Percentiles rank a stretch among this genome's conserved stretches.
Conservation (phyloP, 202 grass and related monocot species). For the Zizania palustris region DNA sequence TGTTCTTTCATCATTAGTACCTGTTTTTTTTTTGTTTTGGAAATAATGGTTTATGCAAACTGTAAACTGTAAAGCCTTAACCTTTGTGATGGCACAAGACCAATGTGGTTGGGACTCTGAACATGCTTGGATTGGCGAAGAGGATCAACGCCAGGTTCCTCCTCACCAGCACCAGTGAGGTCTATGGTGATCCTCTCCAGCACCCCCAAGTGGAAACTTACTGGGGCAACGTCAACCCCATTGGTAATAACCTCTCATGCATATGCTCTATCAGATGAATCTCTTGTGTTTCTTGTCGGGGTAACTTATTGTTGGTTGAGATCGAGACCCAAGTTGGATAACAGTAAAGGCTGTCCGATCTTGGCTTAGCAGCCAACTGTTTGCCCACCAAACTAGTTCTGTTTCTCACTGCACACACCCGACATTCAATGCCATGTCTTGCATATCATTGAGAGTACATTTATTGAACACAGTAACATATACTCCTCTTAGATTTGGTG, state of each 20-base stretch:
- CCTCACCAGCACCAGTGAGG: conserved; percentile 86
- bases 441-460: conserved; percentile 18
- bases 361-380: neutral
- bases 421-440: conserved; percentile 28
- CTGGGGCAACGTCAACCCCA: conserved; percentile 94
- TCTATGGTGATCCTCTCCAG: conserved; percentile 85
- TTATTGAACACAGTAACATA: conserved; percentile 7
- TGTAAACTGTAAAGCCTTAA: conserved; percentile 54
- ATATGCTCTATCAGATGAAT: neutral
- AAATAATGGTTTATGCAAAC: conserved; percentile 6
- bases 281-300: neutral
- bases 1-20: conserved; percentile 15
- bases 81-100: conserved; percentile 73
- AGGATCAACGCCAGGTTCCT: conserved; percentile 75
- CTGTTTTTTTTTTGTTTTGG: neutral
- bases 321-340: conserved; percentile 28
- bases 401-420: conserved; percentile 15
- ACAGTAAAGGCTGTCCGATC: conserved; percentile 8
- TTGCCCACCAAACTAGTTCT: conserved; percentile 33
- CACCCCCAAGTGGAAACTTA: conserved; percentile 90
- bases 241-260: conserved; percentile 58
- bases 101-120: conserved; percentile 82
- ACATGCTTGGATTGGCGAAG: conserved; percentile 91
- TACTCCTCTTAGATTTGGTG: neutral
- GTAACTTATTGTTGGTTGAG: conserved; percentile 36